Evolutionary conservation across 2,329 filamentous ascomycete species (phyloP), one percentile per base, ranked within the genome.

Genomic region (Fusarium sp.): DNA sequence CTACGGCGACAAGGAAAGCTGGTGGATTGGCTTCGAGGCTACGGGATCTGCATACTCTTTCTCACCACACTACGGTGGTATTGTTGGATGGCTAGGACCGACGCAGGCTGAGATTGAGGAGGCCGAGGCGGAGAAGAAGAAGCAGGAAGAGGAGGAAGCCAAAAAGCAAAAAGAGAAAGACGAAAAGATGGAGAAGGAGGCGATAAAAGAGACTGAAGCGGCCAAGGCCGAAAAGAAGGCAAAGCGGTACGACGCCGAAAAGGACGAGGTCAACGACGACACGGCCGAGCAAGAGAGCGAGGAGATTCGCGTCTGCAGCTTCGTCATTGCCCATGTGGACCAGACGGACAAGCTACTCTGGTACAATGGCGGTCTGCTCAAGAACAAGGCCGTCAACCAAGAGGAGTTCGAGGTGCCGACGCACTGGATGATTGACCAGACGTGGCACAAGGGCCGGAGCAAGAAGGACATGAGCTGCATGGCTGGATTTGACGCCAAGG

Each of bases 1-100:
- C 0, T 81, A 85, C 23, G 83, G 83, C 0, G 83, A 85, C 39
- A 85, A 85, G 66, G 83, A 85, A 65, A 82, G 77, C 1, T 85
- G 79, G 77, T 85, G 83, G 83, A 75, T 85, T 23, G 82, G 82
- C 0, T 75, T 84, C 8, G 83, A 85, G 60, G 74, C 84, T 1
- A 76, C 78, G 3, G 79, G 78, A 4, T 76, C 80, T 0, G 63
- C 52, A 0, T 84, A 84, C 53, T 72, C 76, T 3, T 84, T 85
- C 60, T 81, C 82, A 7, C 58, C 70, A 31, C 80, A 83, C 51
- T 84, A 85, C 48, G 83, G 78, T 1, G 77, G 80, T 3, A 81
- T 84, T 8, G 66, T 82, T 1, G 83, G 83, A 1, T 80, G 80
- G 78, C 2, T 62, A 13, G 47, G 51, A 6, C 48, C 43, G 2